phyloP scores from a whole-genome alignment of 2,329 filamentous ascomycete species.

The Venturia asperata region DNA sequence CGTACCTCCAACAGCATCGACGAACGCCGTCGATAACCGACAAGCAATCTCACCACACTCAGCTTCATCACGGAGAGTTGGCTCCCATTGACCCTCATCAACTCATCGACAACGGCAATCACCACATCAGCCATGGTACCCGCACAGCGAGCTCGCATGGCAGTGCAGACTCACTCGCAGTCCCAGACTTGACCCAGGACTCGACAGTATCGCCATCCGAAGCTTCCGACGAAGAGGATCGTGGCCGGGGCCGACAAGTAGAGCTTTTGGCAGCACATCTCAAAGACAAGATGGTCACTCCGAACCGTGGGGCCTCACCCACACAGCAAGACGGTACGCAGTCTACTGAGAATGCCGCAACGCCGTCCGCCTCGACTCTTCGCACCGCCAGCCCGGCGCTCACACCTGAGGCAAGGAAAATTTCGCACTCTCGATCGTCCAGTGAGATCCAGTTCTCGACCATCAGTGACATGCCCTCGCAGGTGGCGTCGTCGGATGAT shows the following conservation, averaged over 20 bases:
- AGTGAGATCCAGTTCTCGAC: slow-evolving; percentile 50
- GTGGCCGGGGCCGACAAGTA: slow-evolving; percentile 15
- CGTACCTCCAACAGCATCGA: slow-evolving; percentile 56
- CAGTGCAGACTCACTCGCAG: slow-evolving; percentile 29
- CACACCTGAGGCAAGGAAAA: slow-evolving; percentile 51
- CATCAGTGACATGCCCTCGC: slow-evolving; percentile 38
- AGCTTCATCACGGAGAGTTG: slow-evolving; percentile 10
- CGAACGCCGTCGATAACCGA: slow-evolving; percentile 55
- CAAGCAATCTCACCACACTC: slow-evolving; percentile 46
- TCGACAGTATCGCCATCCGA: slow-evolving; percentile 25
- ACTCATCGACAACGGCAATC: neutral
- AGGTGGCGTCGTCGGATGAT: slow-evolving; percentile 41
- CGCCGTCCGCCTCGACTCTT: slow-evolving; percentile 21
- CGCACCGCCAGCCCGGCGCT: slow-evolving; percentile 34
- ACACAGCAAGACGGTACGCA: neutral
- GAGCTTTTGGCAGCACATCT: slow-evolving; percentile 12
- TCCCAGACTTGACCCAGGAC: slow-evolving; percentile 26
- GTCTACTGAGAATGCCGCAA: neutral
- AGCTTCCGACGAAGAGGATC: slow-evolving; percentile 23
- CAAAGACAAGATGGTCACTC: slow-evolving; percentile 22
- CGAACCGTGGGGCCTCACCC: neutral
- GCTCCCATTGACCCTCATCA: neutral
- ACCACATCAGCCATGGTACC: slow-evolving; percentile 2
- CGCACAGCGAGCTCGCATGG: slow-evolving; percentile 8
- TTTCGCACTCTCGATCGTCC: slow-evolving; percentile 53